A percentile compares a stretch with the other conserved stretches of the same genome.
phyloP scores from a whole-genome alignment of 2,329 filamentous ascomycete species.

The Fusarium mundagurra region DNA sequence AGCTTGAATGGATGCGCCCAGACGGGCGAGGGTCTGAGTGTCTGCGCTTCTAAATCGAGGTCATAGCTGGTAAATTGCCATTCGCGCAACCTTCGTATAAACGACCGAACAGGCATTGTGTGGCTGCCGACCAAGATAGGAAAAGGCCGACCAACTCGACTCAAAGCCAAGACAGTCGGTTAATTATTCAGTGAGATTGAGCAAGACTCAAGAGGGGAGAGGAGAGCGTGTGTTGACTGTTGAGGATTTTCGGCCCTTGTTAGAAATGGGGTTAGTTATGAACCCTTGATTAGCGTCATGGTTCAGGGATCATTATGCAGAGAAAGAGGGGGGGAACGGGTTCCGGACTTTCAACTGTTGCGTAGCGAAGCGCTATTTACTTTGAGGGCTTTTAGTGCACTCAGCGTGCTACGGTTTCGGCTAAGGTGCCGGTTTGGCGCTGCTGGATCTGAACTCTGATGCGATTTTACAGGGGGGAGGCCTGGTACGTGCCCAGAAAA shows the following conservation, averaged over 20 bases:
- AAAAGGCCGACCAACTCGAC: not conserved
- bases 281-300: constrained; percentile 4
- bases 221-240: not conserved
- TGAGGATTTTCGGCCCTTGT: constrained; percentile 5
- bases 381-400: not conserved
- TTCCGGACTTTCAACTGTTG: constrained; percentile 9
- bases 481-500: not conserved
- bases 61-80: constrained; percentile 14
- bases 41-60: constrained; percentile 26
- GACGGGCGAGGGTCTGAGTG: not conserved
- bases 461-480: not conserved
- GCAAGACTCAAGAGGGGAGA: not conserved
- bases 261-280: constrained; percentile 7
- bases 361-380: not conserved
- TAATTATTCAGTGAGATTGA: not conserved
- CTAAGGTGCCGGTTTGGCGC: not conserved
- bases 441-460: not conserved
- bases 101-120: not conserved
- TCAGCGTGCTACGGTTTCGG: not conserved
- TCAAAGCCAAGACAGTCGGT: not conserved
- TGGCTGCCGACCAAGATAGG: not conserved
- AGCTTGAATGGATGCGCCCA: constrained; percentile 18
- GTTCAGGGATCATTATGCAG: not conserved
- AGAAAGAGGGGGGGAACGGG: constrained; percentile 8
- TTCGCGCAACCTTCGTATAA: constrained; percentile 5